Conservation (phyloP, 495 filamentous ascomycete genomes). For the Podospora didyma region DNA sequence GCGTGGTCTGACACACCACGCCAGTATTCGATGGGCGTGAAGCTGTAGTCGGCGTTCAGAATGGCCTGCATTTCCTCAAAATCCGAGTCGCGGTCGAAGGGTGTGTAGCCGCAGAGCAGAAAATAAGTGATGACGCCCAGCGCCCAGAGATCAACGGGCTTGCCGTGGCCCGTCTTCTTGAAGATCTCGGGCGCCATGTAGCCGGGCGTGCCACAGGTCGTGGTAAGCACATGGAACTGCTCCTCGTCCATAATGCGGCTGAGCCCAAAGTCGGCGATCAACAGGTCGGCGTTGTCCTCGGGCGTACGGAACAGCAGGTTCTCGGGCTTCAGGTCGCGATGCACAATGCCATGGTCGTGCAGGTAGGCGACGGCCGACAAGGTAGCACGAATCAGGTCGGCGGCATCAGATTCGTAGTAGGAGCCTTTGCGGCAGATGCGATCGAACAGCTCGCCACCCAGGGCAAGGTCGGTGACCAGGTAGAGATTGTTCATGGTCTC, state of each 20-base stretch:
- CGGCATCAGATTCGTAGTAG: constrained; percentile 96
- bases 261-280: constrained; percentile 96
- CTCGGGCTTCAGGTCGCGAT: constrained; percentile 76
- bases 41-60: constrained; percentile 90
- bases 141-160: constrained; percentile 93
- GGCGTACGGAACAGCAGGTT: constrained; percentile 77
- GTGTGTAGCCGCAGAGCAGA: constrained; percentile 95
- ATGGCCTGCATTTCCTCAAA: constrained; percentile 99
- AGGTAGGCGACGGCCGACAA: constrained; percentile 97
- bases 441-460: constrained; percentile 96
- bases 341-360: constrained; percentile 97
- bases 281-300: constrained; percentile 78
- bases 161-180: constrained; percentile 81
- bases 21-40: constrained; percentile 97
- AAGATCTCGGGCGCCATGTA: constrained; percentile 98
- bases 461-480: constrained; percentile 92
- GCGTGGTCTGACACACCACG: constrained; percentile 80
- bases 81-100: constrained; percentile 95
- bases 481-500: constrained; percentile 99
- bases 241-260: constrained; percentile 98
- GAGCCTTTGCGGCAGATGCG: constrained; percentile 97
- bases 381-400: constrained; percentile 89
- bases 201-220: constrained; percentile 94
- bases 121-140: constrained; percentile 97
- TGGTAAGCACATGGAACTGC: constrained; percentile 95